Conservation (phyloP, 2,329 filamentous ascomycete genomes). For the Neoascochyta sp. region DNA sequence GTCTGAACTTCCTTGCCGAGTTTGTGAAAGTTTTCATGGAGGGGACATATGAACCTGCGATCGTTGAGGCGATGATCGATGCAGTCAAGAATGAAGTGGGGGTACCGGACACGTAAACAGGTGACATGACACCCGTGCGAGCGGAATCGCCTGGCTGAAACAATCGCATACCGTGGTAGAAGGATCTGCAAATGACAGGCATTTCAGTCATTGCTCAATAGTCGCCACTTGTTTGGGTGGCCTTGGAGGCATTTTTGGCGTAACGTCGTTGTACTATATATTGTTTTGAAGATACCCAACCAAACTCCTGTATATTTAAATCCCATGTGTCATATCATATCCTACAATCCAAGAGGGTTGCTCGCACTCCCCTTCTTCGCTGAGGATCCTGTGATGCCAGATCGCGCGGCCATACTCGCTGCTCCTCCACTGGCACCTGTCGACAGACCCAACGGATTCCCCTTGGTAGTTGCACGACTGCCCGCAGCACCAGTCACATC, state of each 20-base stretch:
- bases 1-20: constrained; percentile 30
- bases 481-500: constrained; percentile 46
- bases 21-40: constrained; percentile 30
- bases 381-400: constrained; percentile 14
- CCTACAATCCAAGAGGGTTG: constrained; percentile 44
- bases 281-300: constrained; percentile 13
- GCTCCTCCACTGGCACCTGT: constrained; percentile 30
- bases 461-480: constrained; percentile 42
- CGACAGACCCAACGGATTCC: constrained; percentile 46
- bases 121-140: constrained; percentile 23
- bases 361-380: constrained; percentile 35
- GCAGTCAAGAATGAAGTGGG: constrained; percentile 23
- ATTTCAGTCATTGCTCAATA: no score
- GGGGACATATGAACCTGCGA: constrained; percentile 16
- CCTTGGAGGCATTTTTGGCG: constrained; percentile 1
- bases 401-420: constrained; percentile 22
- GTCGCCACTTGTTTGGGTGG: no score
- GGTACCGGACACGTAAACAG: constrained; percentile 23
- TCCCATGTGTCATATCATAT: constrained; percentile 2
- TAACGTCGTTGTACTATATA: constrained; percentile 2
- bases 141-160: no score
- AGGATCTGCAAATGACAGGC: no score
- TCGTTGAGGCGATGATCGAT: constrained; percentile 31
- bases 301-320: constrained; percentile 9
- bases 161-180: no score